These are phyloP conservation scores for Colletotrichum sp. DNA, from an alignment of 2,329 filamentous ascomycete species.

Conservation along the genomic window DNA sequence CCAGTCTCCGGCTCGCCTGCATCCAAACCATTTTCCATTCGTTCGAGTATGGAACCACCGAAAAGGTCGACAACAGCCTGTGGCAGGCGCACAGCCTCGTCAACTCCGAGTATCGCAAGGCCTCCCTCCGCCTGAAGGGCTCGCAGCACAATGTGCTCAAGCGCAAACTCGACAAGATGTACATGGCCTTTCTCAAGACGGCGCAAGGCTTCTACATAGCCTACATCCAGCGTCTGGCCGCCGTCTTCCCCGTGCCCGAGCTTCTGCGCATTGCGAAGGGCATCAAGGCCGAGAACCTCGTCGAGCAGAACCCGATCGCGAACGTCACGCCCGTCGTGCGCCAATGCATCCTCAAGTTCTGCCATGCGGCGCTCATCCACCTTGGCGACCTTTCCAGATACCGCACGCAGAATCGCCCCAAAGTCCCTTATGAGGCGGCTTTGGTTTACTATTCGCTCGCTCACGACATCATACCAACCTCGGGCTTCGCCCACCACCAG, in stretches of 20 bases:
- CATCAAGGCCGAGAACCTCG: conserved; percentile 47
- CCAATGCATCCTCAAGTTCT: conserved; percentile 71
- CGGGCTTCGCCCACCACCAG: conserved; percentile 87
- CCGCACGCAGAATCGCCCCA: conserved; percentile 73
- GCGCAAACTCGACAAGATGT: conserved; percentile 82
- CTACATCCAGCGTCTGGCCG: conserved; percentile 79
- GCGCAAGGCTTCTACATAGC: conserved; percentile 88
- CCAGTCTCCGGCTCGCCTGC: conserved; percentile 73
- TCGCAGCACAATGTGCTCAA: conserved; percentile 63
- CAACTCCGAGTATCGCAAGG: conserved; percentile 78
- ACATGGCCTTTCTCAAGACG: conserved; percentile 83
- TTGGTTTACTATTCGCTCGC: conserved; percentile 87
- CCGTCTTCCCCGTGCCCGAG: conserved; percentile 59
- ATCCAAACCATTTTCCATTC: conserved; percentile 76
- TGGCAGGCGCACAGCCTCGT: conserved; percentile 82
- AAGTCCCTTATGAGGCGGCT: conserved; percentile 78
- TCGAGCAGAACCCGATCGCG: conserved; percentile 47
- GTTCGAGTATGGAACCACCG: conserved; percentile 66
- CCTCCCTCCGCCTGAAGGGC: conserved; percentile 61
- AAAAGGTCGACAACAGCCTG: conserved; percentile 71
- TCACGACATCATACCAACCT: conserved; percentile 76
- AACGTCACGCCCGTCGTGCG: conserved; percentile 55
- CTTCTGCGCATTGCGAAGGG: conserved; percentile 48
- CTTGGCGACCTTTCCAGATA: conserved; percentile 92
- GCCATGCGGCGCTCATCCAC: conserved; percentile 82